Evolutionary conservation across 1,139 yeast species (phyloP).

Genomic region (Candida sp.): DNA sequence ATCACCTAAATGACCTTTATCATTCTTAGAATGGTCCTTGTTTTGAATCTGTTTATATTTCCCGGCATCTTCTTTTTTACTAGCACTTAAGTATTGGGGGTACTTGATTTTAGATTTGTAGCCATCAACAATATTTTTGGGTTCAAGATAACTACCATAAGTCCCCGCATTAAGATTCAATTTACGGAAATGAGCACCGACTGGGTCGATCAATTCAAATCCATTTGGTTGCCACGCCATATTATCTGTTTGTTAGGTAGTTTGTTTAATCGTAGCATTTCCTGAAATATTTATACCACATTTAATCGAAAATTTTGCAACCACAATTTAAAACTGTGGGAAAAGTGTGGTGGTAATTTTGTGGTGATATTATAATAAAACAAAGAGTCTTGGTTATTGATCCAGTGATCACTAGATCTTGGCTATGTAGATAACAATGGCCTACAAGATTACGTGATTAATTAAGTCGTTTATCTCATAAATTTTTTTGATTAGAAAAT

Average conservation of each 20-base stretch:
- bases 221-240: background rate
- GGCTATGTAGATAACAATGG: too few relatives aligned
- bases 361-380: background rate
- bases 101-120: conserved; percentile 15
- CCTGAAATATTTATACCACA: background rate
- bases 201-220: background rate
- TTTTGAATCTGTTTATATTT: conserved; percentile 17
- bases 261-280: too few relatives aligned
- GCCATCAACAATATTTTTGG: conserved; percentile 9
- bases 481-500: too few relatives aligned
- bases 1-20: conserved; percentile 29
- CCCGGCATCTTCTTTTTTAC: conserved; percentile 16
- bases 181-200: background rate
- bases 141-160: background rate
- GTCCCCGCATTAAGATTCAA: background rate
- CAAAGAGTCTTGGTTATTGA: background rate
- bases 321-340: background rate
- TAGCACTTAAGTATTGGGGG: conserved; percentile 18
- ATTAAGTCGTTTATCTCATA: too few relatives aligned
- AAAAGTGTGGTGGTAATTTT: background rate
- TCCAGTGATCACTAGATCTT: too few relatives aligned
- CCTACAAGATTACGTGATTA: too few relatives aligned
- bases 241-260: background rate
- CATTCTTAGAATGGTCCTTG: conserved; percentile 17
- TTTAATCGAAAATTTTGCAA: background rate